A percentile compares a stretch with the other conserved stretches of the same genome.
These are phyloP conservation scores for Termitomyces sp. DNA, from an alignment of 768 basidiomycete species.

Conservation along the genomic window DNA sequence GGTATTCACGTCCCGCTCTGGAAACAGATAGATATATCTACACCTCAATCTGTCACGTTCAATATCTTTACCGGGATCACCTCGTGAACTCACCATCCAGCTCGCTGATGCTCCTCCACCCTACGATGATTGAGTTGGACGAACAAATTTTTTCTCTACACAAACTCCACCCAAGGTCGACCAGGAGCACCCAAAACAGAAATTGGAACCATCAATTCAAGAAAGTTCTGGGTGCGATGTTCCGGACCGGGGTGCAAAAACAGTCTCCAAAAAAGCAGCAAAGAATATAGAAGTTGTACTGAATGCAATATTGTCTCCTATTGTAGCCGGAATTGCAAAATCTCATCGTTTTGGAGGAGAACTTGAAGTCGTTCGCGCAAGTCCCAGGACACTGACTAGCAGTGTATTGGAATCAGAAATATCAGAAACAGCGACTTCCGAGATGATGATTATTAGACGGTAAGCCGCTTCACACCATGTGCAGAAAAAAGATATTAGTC, in stretches of 20 bases:
- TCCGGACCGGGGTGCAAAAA: background rate
- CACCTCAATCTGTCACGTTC: background rate
- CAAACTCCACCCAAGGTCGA: background rate
- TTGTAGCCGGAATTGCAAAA: no score
- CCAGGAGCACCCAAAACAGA: background rate
- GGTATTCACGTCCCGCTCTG: no score
- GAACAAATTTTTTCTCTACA: background rate
- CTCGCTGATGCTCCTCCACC: background rate
- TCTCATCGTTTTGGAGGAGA: no score
- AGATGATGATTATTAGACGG: no score
- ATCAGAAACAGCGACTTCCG: no score
- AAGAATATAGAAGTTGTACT: background rate
- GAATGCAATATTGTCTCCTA: background rate
- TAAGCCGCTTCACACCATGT: no score
- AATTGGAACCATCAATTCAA: background rate
- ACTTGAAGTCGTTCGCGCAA: no score
- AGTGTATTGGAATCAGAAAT: no score
- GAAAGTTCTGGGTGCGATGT: background rate
- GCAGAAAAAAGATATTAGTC: no score
- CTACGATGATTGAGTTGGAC: background rate
- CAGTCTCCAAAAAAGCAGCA: background rate
- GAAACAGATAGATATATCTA: no score
- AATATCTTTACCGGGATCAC: background rate
- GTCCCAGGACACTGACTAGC: no score
- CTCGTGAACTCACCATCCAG: background rate